A percentile compares a stretch with the other conserved stretches of the same genome.
These are phyloP conservation scores for Naegleria fowleri DNA, from an alignment of 208 protist species.

Conservation along the genomic window DNA sequence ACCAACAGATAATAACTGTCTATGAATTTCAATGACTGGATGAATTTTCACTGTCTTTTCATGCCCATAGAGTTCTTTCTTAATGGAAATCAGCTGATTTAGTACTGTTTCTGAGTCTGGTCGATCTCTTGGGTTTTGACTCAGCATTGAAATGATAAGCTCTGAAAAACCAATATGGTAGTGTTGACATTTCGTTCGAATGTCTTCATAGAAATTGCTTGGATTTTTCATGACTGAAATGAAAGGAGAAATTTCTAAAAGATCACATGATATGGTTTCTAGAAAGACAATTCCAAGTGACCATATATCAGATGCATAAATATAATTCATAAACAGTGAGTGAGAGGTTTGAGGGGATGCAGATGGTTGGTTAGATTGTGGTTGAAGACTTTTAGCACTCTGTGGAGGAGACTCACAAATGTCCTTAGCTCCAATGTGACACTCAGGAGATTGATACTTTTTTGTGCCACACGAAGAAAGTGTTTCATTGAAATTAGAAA, in stretches of 20 bases:
- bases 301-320: background rate
- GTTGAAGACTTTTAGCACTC: too few relatives aligned
- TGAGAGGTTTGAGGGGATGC: background rate
- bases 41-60: background rate
- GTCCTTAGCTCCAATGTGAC: background rate
- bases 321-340: background rate
- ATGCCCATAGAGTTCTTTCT: background rate
- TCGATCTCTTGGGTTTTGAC: background rate
- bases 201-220: background rate
- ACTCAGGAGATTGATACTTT: background rate
- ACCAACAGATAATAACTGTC: background rate
- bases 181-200: background rate
- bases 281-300: background rate
- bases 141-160: background rate
- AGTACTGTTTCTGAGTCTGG: background rate
- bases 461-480: background rate
- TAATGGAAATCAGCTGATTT: background rate
- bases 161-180: background rate
- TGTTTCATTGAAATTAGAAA: background rate
- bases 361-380: too few relatives aligned
- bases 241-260: background rate
- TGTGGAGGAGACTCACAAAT: background rate
- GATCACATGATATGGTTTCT: background rate
- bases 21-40: background rate
- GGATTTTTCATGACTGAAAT: background rate